Percentiles rank a stretch among this genome's conserved stretches.
These are phyloP conservation scores for Teunomyces barrocoloradensis DNA, from an alignment of 805 yeast species.

Conservation along the genomic window DNA sequence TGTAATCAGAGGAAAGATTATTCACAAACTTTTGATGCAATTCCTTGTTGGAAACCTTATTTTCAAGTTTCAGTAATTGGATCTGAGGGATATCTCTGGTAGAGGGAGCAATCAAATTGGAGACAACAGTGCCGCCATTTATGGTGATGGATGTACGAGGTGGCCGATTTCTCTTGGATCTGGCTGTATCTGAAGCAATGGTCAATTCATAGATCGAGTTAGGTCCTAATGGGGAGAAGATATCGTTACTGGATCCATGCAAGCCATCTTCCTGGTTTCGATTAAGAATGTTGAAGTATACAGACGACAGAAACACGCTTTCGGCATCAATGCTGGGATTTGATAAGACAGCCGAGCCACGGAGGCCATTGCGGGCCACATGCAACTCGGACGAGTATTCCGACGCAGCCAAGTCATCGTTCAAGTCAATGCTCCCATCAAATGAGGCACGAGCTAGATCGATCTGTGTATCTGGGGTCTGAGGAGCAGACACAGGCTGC, in stretches of 20 bases:
- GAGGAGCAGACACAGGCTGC: neutral
- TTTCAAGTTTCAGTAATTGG: constrained; percentile 41
- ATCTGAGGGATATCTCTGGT: constrained; percentile 82
- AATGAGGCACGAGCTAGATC: constrained; percentile 14
- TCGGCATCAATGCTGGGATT: constrained; percentile 32
- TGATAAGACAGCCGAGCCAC: constrained; percentile 15
- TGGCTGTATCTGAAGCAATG: constrained; percentile 53
- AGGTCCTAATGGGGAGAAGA: constrained; percentile 60
- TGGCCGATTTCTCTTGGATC: constrained; percentile 32
- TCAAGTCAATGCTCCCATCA: constrained; percentile 25
- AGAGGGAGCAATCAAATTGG: constrained; percentile 64
- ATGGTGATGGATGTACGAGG: constrained; percentile 33
- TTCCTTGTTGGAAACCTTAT: constrained; percentile 22
- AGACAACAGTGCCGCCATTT: constrained; percentile 42
- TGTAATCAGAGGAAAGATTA: constrained; percentile 25
- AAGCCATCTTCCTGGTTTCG: constrained; percentile 15
- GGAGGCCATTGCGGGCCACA: constrained; percentile 7
- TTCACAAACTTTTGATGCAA: constrained; percentile 18
- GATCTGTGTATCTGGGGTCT: neutral
- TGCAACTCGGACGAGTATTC: constrained; percentile 20
- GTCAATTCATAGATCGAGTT: constrained; percentile 79
- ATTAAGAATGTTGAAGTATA: constrained; percentile 20
- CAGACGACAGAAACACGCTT: constrained; percentile 27
- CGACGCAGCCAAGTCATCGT: constrained; percentile 34
- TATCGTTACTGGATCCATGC: constrained; percentile 9